Evolutionary conservation across 1,284 basidiomycete species (phyloP).

Genomic region (Pterulicium gracile): DNA sequence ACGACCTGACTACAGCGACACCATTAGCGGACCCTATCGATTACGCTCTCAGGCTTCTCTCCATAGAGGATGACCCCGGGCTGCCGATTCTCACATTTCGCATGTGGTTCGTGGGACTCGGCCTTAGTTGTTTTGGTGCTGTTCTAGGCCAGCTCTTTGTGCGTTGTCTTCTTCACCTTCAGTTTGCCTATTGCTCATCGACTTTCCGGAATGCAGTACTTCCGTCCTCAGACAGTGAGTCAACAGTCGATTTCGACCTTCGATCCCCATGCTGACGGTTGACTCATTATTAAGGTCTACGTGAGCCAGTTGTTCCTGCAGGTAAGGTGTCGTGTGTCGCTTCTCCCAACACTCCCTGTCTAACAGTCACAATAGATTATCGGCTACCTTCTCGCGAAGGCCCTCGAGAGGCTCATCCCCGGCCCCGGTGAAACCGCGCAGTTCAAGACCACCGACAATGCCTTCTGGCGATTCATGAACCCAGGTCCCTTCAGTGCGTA

Average conservation of each 20-base stretch:
- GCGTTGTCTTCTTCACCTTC: constrained; percentile 12
- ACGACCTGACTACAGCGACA: neutral
- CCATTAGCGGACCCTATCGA: constrained; percentile 32
- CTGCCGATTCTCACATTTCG: constrained; percentile 35
- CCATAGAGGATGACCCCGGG: constrained; percentile 46
- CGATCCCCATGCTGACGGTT: neutral
- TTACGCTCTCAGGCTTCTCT: constrained; percentile 36
- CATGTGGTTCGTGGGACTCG: constrained; percentile 35
- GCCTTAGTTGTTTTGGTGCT: constrained; percentile 43
- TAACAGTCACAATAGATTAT: constrained; percentile 22
- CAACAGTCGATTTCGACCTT: neutral
- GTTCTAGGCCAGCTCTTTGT: constrained; percentile 50
- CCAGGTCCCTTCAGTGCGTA: constrained; percentile 42
- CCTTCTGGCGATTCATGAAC: constrained; percentile 44
- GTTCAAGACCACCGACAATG: constrained; percentile 25
- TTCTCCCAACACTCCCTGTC: neutral
- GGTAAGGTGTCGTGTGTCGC: neutral
- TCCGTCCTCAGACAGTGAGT: constrained; percentile 37
- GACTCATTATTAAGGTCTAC: constrained; percentile 23
- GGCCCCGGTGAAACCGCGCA: constrained; percentile 23
- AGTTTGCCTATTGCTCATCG: neutral
- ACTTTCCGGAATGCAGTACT: constrained; percentile 25
- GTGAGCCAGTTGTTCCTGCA: constrained; percentile 49
- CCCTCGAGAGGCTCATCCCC: constrained; percentile 35
- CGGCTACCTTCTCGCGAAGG: constrained; percentile 28